Base-by-base conservation (phyloP, 1,139 yeast species). In the Magnusiomyces suaveolens region DNA sequence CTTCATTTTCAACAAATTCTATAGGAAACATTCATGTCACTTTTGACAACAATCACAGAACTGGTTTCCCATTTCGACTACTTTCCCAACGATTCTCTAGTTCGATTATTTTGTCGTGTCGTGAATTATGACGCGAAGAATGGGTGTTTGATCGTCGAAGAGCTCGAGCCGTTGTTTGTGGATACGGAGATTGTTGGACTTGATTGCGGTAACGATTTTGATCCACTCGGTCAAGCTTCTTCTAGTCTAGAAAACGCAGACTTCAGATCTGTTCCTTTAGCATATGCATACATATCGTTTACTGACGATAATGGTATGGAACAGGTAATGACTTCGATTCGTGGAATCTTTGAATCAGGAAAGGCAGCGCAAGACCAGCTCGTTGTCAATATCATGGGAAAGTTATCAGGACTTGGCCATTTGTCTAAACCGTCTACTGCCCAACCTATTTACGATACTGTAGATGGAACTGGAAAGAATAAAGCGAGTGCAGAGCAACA, bases 91-190 rank as follows among this genome's bases (percentile, higher is more conserved):
- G 23, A 38, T 23, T 16, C 51, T 6, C 18, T 26, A 4, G 51
- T 48, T 23, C 55, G 57, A 6, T 53, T 55, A 18, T 55, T 36
- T 48, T 55, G 55, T 2, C 29, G 50, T 10, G 43, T 55, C 4
- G 24, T 29, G 3, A 29, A 36, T 3, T 46, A 43, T 29, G 21
- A 44, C 21, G 48, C 38, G n/a, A 14, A 23, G 2, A 20, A 6
- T n/a, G 52, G 50, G 4, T 38, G 12, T 2, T 43, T 55, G 2
- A n/a, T 32, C 12, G 23, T 55, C 3, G 43, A 53, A 38, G 57
- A 55, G 46, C 54, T 55, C 12, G 53, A 52, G 2, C 51, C 52
- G 29, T 47, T 55, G 16, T 32, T 51, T 32, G 55, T 52, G 4
- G 43, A 43, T 2, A 38, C 48, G 20, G 32, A 21, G 2, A 16